Conservation (phyloP, 257 asterid genomes). For the Nicotiana tomentosiformis region DNA sequence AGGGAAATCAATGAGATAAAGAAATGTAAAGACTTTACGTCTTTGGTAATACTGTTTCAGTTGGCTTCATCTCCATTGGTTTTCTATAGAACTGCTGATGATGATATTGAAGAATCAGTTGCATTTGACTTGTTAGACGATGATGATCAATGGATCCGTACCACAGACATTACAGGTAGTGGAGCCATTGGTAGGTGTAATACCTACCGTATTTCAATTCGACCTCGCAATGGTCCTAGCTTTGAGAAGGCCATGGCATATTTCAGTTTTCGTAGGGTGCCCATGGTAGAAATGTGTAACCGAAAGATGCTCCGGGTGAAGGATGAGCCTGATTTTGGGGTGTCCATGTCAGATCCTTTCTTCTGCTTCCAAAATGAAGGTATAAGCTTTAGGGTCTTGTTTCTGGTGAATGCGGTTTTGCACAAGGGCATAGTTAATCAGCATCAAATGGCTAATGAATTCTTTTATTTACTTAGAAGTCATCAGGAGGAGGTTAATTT, state of each 20-base stretch:
- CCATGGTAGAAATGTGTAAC: conserved; percentile 8
- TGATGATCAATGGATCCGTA: conserved; percentile 97
- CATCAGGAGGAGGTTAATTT: conserved; percentile 49
- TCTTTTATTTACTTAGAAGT: conserved; percentile 50
- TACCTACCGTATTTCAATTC: conserved; percentile 50
- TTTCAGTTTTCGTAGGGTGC: conserved; percentile 43
- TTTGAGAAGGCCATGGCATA: conserved; percentile 42
- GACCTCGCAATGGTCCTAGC: conserved; percentile 41
- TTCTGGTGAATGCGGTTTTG: conserved; percentile 69
- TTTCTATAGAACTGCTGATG: conserved; percentile 83
- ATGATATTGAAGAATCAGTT: conserved; percentile 64
- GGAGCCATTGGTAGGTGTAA: conserved; percentile 89
- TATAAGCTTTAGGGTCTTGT: conserved; percentile 52
- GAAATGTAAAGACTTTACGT: conserved; percentile 24
- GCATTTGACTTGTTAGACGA: conserved; percentile 81
- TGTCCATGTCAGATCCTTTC: conserved; percentile 45
- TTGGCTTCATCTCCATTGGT: conserved; percentile 69
- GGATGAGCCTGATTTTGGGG: conserved; percentile 68
- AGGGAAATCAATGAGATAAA: conserved; percentile 65
- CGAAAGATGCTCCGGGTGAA: conserved; percentile 14
- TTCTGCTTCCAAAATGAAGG: conserved; percentile 52
- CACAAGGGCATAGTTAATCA: conserved; percentile 81
- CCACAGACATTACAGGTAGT: conserved; percentile 68
- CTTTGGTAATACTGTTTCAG: conserved; percentile 44
- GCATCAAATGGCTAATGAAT: conserved; percentile 60